Evolutionary conservation across 2,329 filamentous ascomycete species (phyloP), one percentile per base, ranked within the genome.

Genomic region (Orbilia oligospora): DNA sequence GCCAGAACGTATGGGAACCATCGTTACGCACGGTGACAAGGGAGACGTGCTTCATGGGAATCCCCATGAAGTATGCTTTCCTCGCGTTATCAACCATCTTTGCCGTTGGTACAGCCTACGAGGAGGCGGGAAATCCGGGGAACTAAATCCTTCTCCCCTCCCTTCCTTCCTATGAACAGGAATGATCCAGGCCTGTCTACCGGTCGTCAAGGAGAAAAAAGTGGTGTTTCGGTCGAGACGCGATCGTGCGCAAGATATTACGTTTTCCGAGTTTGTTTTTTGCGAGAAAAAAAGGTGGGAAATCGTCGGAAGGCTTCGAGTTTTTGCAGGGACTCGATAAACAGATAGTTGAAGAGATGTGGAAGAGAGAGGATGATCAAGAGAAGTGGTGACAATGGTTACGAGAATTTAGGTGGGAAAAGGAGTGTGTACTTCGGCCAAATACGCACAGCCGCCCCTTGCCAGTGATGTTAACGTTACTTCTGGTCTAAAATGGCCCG

Each of bases 31-130:
- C 90, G 71, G 88, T 90, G 80, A 90, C 86, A 53, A 93, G 85
- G 67, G 91, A 92, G 33, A 91, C 84, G 83, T 91, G 89, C 86
- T 92, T 92, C 87, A 92, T 88, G 55, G 90, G 88, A 81, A 92
- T 83, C 79, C 91, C 90, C 81, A 90, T 83, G 67, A 88, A 82
- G 87, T 87, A 81, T 56, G 66, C 76, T 64, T 65, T 81, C 77
- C 61, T 72, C 44, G 51, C 48, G 67, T 70, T 75, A 33, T 68
- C 80, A 75, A 80, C 81, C 81, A 82, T 81, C 56, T 66, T 71
- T 70, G 63, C 78, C 77, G 80, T 72, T 63, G 27, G 65, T 44
- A 70, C 69, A 27, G 71, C 70, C 76, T 67, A 27, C 64, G 22
- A 58, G 27, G 46, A 61, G 65, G 49, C 64, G 55, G 18, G 58